Conservation (phyloP, 129 eudicot species). For the Flaveria ramosissima region DNA sequence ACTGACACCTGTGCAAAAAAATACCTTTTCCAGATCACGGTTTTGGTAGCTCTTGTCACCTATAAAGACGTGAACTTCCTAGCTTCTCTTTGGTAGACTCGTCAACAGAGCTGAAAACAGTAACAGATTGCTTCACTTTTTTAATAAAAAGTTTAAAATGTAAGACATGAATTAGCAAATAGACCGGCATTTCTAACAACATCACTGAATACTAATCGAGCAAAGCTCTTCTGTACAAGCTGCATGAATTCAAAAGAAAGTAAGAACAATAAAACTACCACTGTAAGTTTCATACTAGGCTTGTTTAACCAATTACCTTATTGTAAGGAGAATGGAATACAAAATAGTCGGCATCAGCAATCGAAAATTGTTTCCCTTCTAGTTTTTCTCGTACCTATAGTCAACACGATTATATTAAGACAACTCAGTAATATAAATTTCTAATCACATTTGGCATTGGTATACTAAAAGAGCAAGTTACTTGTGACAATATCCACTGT, state of each 20-base stretch:
- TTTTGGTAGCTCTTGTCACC: conserved; percentile 77
- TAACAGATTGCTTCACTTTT: neutral
- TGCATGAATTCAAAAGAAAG: conserved; percentile 50
- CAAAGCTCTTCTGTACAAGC: conserved; percentile 99
- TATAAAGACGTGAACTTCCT: conserved; percentile 57
- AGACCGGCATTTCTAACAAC: conserved; percentile 77
- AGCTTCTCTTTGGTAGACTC: conserved; percentile 83
- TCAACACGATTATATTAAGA: conserved; percentile 22
- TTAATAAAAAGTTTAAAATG: neutral
- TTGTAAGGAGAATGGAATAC: conserved; percentile 97
- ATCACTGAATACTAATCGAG: conserved; percentile 76
- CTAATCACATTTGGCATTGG: neutral
- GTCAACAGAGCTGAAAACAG: conserved; percentile 55
- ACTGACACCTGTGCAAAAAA: neutral
- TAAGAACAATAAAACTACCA: neutral
- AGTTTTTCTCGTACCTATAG: conserved; percentile 76
- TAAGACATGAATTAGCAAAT: conserved; percentile 10
- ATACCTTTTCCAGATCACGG: conserved; percentile 90
- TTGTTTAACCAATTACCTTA: conserved; percentile 55
- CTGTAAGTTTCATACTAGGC: conserved; percentile 18
- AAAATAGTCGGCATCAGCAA: conserved; percentile 73
- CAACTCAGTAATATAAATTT: neutral
- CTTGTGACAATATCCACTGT: conserved; percentile 72
- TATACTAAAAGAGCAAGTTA: conserved; percentile 16
- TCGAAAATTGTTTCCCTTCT: conserved; percentile 77